A percentile compares a stretch with the other conserved stretches of the same genome.
These are phyloP conservation scores for Pyrenochaeta sp. DNA, from an alignment of 2,329 filamentous ascomycete genomes.

Conservation along the genomic window DNA sequence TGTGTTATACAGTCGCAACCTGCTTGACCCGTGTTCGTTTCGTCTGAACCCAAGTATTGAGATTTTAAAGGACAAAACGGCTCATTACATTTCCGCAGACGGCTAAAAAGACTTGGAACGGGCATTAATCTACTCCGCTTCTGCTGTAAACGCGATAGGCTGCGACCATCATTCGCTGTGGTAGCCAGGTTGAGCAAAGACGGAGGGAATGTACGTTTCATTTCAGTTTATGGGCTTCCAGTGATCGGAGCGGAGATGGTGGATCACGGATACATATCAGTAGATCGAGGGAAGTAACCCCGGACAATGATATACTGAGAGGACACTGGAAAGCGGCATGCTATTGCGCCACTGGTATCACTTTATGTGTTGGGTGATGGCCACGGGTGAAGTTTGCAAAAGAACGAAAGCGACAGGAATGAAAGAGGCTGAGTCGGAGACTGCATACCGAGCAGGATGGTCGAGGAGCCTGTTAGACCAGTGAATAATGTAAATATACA, in stretches of 20 bases:
- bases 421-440: not conserved
- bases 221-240: not conserved
- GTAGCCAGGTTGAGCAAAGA: constrained; percentile 9
- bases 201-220: not conserved
- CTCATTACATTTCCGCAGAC: not conserved
- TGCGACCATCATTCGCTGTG: too few relatives aligned
- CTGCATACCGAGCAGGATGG: too few relatives aligned
- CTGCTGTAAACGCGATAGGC: too few relatives aligned
- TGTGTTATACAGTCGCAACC: not conserved
- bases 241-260: not conserved
- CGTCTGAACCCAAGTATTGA: not conserved
- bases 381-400: not conserved
- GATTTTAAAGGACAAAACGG: not conserved
- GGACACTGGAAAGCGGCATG: not conserved
- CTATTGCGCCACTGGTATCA: constrained; percentile 1
- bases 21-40: not conserved
- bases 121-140: rapidly evolving
- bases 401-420: not conserved
- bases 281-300: not conserved
- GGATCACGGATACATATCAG: not conserved
- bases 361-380: constrained; percentile 9
- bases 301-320: not conserved
- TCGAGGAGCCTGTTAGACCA: not conserved
- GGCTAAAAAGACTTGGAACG: not conserved
- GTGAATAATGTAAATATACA: not conserved